Base-by-base conservation (phyloP, 371 early-diverging fungal species). In the Mucor circinelloides region DNA sequence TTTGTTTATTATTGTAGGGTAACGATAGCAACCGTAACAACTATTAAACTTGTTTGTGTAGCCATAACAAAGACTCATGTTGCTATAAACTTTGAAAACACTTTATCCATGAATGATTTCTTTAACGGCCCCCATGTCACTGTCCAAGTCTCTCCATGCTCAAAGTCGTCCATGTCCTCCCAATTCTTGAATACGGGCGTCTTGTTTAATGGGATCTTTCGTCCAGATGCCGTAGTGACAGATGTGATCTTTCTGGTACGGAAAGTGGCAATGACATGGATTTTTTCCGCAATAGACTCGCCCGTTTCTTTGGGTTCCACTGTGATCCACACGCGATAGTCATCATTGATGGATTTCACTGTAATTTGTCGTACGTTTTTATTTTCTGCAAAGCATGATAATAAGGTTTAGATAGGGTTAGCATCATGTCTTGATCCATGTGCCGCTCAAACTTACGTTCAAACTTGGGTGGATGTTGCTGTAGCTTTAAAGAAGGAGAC, bases 261-360 rank as follows among this genome's bases (percentile, higher is more conserved):
- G 40, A 79, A 78, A 0, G 76, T 76, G 8, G 80, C 80, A 50
- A 79, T 71, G 0, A 34, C 66, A 44, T 76, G 63, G 15, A 82
- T 78, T 34, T 77, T 79, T 28, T 77, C 63, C 0, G 82, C 78
- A 8, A 82, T 32, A 0, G 71, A 65, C 23, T 67, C 28, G 2
- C 79, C 80, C 4, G 80, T 79, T 46, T 82, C 80, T 3, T 72
- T 74, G 8, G 80, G 78, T 6, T 74, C 72, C 12, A 79, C 58
- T 12, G 72, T 71, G 54, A 82, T 82, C 79, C 82, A 82, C 8
- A 77, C 82, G 0, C 64, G 59, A 19, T 77, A 69, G 10, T 76
- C 79, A 52, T 71, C 60, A 57, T 77, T 76, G 17, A 79, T 70
- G n/a, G 78, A 82, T 40, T 72, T 67, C 2, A 82, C 82, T 21